Base-by-base conservation (phyloP, 2,329 filamentous ascomycete genomes). In the Pseudogymnoascus pannorum region DNA sequence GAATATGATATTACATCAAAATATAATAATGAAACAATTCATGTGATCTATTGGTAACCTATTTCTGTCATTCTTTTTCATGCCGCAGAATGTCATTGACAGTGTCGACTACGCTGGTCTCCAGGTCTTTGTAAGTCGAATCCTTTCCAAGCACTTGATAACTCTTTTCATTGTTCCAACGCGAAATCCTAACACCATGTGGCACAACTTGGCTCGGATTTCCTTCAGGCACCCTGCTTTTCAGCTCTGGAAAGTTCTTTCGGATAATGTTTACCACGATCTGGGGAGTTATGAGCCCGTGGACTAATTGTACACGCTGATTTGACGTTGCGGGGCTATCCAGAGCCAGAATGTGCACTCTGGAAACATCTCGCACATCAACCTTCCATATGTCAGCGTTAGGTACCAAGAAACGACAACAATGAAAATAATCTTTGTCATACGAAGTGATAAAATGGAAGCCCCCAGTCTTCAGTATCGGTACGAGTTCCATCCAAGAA, bases 251-350 rank as follows among this genome's bases (percentile, higher is more conserved):
- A 64, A 82, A 81, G 61, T 78, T 70, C 64, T 79, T 78, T 60
- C 76, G 74, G 48, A 88, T 76, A 36, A 82, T 75, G 61, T 83
- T 76, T 0, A 78, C 79, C 31, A 87, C 79, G 65, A 80, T 74
- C 68, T 81, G 79, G 69, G 87, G 87, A 59, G 77, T 79, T 67
- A 86, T 87, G 66, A 80, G 76, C 1, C 80, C 82, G 0, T 79
- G 79, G 0, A 84, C 80, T 26, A 87, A 71, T 67, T 87, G 84
- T 73, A 87, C 88, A 3, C 87, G 78, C 69, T 85, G 79, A 35
- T 79, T 78, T 0, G 81, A 83, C 1, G 81, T 84, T 33, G 81
- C 80, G 0, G 80, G 77, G 36, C 81, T 76, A 62, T 81, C 71
- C 58, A 82, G 74, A 0, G 85, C 83, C n/a, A 77, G 76, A 18